Percentiles rank a stretch among this genome's conserved stretches.
These are phyloP conservation scores for Boletus insuetus DNA, from an alignment of 768 basidiomycete species.

Conservation along the genomic window DNA sequence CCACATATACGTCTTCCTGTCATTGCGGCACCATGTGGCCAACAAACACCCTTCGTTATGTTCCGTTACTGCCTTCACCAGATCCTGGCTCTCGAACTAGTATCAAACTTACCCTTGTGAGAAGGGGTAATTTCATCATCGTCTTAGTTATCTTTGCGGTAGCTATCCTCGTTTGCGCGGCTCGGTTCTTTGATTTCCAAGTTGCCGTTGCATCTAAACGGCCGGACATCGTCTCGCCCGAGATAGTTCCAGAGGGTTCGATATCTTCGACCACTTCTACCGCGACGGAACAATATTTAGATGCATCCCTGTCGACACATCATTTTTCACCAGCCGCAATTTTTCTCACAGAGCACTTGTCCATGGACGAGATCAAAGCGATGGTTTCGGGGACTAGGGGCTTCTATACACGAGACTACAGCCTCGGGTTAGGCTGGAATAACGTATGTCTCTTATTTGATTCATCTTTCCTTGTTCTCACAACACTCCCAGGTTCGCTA, in stretches of 20 bases:
- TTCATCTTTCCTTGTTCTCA: conserved; percentile 1
- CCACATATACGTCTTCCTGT: neutral
- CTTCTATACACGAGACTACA: conserved; percentile 41
- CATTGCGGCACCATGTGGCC: conserved; percentile 14
- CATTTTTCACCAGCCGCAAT: neutral
- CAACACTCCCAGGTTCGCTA: conserved; percentile 36
- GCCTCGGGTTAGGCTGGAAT: conserved; percentile 46
- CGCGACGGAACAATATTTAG: neutral
- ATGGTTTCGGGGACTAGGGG: conserved; percentile 39
- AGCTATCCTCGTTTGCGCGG: conserved; percentile 8
- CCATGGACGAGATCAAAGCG: conserved; percentile 30
- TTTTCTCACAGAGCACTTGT: conserved; percentile 17
- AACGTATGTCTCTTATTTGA: conserved; percentile 29
- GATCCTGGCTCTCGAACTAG: neutral
- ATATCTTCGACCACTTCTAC: neutral
- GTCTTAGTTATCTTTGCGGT: neutral
- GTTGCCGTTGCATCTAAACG: conserved; percentile 2
- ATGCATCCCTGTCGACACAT: neutral
- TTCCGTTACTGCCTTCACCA: conserved; percentile 10
- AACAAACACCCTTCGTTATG: conserved; percentile 6
- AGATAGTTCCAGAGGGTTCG: neutral
- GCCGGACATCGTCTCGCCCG: neutral
- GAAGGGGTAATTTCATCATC: conserved; percentile 10
- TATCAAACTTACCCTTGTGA: conserved; percentile 4
- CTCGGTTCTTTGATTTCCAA: conserved; percentile 11